These are phyloP conservation scores for Endothia cerciana DNA, from an alignment of 2,329 filamentous ascomycete species.

Conservation along the genomic window DNA sequence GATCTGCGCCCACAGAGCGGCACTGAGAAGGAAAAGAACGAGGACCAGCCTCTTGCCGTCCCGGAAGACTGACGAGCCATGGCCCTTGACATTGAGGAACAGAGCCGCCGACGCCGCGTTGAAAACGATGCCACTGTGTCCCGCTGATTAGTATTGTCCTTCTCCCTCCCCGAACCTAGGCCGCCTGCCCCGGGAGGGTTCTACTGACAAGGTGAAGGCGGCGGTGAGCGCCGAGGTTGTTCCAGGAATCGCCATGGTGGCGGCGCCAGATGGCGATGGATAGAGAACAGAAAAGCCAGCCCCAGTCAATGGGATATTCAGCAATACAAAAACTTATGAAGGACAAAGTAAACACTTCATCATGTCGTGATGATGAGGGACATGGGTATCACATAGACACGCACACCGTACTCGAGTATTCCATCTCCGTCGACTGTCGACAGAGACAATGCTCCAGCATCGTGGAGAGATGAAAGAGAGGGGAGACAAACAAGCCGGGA, in stretches of 20 bases:
- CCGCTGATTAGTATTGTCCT: conserved; percentile 27
- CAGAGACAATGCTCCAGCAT: conserved; percentile 6
- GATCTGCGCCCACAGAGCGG: conserved; percentile 57
- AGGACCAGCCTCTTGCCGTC: conserved; percentile 68
- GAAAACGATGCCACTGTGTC: conserved; percentile 54
- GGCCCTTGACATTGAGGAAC: conserved; percentile 50
- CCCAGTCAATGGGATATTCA: conserved; percentile 53
- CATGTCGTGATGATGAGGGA: conserved; percentile 22
- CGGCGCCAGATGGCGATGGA: conserved; percentile 35
- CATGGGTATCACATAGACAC: conserved; percentile 35
- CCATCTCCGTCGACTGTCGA: conserved; percentile 8
- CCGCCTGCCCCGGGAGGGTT: not conserved
- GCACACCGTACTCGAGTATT: conserved; percentile 15
- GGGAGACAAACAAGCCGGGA: conserved; percentile 10
- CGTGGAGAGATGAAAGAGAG: conserved; percentile 1
- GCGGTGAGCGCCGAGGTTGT: conserved; percentile 54
- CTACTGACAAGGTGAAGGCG: conserved; percentile 59
- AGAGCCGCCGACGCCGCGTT: conserved; percentile 54
- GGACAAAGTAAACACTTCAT: conserved; percentile 37
- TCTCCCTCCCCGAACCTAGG: not conserved
- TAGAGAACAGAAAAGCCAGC: conserved; percentile 39
- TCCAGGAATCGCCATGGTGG: conserved; percentile 50
- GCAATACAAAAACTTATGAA: conserved; percentile 36
- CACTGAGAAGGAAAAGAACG: conserved; percentile 55
- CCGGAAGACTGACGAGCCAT: conserved; percentile 54